Conservation (phyloP, 169 alveolate genomes). For the Plasmodium adleri region DNA sequence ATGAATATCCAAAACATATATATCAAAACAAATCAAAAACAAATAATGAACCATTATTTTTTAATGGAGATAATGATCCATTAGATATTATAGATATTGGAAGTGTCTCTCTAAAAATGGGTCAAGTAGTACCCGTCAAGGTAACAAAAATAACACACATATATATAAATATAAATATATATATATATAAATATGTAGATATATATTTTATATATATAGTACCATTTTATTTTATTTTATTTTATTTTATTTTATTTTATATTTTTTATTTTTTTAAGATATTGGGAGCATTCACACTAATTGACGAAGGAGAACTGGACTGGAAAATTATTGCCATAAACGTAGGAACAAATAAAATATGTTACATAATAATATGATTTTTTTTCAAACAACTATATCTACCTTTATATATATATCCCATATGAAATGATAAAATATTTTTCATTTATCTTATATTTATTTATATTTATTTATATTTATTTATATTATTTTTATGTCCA, state of each 20-base stretch:
- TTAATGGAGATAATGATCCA: conserved; percentile 71
- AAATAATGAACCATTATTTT: conserved; percentile 3
- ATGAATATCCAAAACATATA: conserved; percentile 63
- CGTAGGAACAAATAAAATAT: conserved; percentile 12
- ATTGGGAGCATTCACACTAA: conserved; percentile 56
- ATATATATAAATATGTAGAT: background rate
- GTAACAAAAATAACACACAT: background rate
- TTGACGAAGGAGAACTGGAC: conserved; percentile 68
- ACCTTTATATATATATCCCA: background rate
- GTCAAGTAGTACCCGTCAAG: conserved; percentile 65
- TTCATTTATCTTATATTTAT: background rate
- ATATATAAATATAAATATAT: background rate
- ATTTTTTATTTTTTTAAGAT: background rate
- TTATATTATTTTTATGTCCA: background rate
- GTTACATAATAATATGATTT: background rate
- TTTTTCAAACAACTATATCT: background rate
- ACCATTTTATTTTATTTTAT: background rate
- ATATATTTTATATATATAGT: too few relatives aligned
- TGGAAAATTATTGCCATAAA: conserved; percentile 69
- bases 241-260: background rate
- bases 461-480: background rate
- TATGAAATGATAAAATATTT: background rate
- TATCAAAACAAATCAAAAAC: conserved; percentile 3
- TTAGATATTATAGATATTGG: conserved; percentile 62
- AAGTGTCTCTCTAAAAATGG: conserved; percentile 22